Base-by-base conservation (phyloP, 306 rosid species). In the Quercus parvula region DNA sequence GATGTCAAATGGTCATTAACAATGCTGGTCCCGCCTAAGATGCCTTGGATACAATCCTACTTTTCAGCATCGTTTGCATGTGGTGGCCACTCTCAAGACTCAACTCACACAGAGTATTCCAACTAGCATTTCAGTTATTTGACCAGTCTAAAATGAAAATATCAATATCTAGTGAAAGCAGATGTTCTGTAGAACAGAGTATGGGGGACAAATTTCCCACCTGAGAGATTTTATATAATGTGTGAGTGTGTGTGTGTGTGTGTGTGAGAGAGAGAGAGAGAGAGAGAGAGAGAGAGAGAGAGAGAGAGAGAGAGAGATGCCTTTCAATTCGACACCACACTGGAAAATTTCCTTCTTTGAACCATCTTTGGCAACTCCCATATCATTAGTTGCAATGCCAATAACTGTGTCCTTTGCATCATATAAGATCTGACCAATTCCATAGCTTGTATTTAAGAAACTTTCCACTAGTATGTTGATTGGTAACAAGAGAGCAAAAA, bases 291-390 rank as follows among this genome's bases (percentile, higher is more conserved):
- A 82, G 77, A 44, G 81, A 80, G 84, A 52, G 75, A 22, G 74
- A 77, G 79, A 85, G 61, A 69, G 30, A 56, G 55, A 74, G 75
- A 75, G 75, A 33, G 80, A 79, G 82, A 87, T 79, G 83, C 99
- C 99, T 92, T 87, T 94, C 74, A 94, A 72, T 80, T 90, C 97
- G 6, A 92, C 92, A 2, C 99, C 99, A 51, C 73, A 86, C 77
- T 94, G 97, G 83, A 90, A 94, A 83, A 56, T 94, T 49, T 90
- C 97, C 92, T 92, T 94, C 92, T 86, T 90, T 18, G 92, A 92
- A 78, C 97, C 97, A 81, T 92, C 97, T 88, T 92, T 94, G 71
- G 95, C 83, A 70, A 92, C 78, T 82, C 99, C 99, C 99, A 94
- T 88, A 75, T 94, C 97, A 87, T 94, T 94, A 70, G 99, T 94